These are phyloP conservation scores for Stereocaulon alpinum DNA, from an alignment of 495 filamentous ascomycete genomes.

Conservation along the genomic window DNA sequence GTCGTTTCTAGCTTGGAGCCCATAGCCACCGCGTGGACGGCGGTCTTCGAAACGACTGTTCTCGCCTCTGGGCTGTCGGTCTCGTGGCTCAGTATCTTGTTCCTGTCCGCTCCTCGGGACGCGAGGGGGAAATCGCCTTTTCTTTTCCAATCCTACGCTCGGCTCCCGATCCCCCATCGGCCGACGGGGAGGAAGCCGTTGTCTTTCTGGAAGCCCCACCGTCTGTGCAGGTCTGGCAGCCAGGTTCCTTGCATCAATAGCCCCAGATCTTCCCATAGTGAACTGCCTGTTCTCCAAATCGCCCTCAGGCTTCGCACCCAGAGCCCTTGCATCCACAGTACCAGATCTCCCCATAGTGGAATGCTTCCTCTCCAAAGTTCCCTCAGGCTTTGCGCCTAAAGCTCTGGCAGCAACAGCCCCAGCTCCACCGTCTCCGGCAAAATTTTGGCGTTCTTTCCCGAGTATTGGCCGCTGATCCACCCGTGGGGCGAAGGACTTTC, in stretches of 20 bases:
- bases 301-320: neutral
- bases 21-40: too few relatives aligned
- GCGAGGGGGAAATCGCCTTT: neutral
- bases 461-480: neutral
- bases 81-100: neutral
- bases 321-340: neutral
- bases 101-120: neutral
- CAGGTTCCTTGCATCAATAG: slow-evolving; percentile 5
- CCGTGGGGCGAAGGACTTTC: neutral
- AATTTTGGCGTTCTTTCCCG: neutral
- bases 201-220: neutral
- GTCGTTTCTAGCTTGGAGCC: neutral
- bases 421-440: too few relatives aligned
- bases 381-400: too few relatives aligned
- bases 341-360: neutral
- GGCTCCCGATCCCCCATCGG: neutral
- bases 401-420: too few relatives aligned
- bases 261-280: neutral
- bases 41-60: too few relatives aligned
- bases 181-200: neutral
- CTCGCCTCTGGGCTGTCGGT: neutral
- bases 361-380: neutral
- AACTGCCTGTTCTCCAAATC: too few relatives aligned
- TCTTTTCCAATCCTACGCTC: neutral
- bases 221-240: slow-evolving; percentile 1